Evolutionary conservation across 805 yeast genomes (phyloP).

Genomic region (Dipodascus geniculatus): DNA sequence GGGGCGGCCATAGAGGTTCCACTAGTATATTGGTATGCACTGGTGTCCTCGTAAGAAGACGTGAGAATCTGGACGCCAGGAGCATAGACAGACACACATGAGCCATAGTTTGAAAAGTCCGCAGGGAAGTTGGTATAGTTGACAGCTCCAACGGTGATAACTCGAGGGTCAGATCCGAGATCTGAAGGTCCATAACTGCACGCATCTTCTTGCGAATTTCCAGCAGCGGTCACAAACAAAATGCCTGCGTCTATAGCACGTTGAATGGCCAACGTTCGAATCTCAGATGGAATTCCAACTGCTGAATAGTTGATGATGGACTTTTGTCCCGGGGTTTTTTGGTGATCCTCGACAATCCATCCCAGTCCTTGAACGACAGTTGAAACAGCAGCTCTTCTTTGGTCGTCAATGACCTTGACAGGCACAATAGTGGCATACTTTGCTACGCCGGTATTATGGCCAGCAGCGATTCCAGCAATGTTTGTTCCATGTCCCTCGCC

Average conservation of each 20-base stretch:
- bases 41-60: constrained; percentile 21
- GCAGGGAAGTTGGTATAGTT: constrained; percentile 85
- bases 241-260: constrained; percentile 85
- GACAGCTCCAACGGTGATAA: constrained; percentile 93
- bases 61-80: constrained; percentile 89
- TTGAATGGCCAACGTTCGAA: constrained; percentile 76
- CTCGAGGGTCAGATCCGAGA: constrained; percentile 23
- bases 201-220: constrained; percentile 88
- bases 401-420: constrained; percentile 45
- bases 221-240: constrained; percentile 93
- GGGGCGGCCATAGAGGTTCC: constrained; percentile 99
- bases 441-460: constrained; percentile 70
- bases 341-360: constrained; percentile 60
- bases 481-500: constrained; percentile 52
- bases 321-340: constrained; percentile 33
- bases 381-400: constrained; percentile 46
- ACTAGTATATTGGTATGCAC: constrained; percentile 29
- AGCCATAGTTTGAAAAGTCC: constrained; percentile 89
- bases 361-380: constrained; percentile 51
- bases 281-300: constrained; percentile 86
- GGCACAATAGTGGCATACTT: constrained; percentile 46
- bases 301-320: constrained; percentile 66
- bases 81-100: constrained; percentile 91
- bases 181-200: constrained; percentile 89
- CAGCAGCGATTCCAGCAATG: constrained; percentile 81